Percentiles rank a stretch among this genome's conserved stretches.
Evolutionary conservation across 2,329 filamentous ascomycete species (phyloP).

Genomic region (Nothomitra cinnamomea): DNA sequence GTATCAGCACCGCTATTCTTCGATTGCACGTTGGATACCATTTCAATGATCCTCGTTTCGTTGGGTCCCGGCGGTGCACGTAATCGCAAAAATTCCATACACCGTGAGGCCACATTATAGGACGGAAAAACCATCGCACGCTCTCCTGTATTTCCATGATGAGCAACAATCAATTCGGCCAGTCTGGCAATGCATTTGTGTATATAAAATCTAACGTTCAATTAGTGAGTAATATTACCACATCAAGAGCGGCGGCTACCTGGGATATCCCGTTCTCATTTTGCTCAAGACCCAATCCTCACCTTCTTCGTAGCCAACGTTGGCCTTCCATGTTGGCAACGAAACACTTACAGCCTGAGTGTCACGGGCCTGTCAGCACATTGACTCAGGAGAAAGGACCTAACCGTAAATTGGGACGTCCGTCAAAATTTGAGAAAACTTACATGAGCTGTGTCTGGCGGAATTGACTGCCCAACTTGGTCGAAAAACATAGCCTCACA

Average conservation of each 20-base stretch:
- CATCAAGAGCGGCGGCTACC: slow-evolving; percentile 29
- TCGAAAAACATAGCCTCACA: slow-evolving; percentile 11
- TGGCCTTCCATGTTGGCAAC: slow-evolving; percentile 79
- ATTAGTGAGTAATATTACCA: not conserved
- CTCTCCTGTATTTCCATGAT: slow-evolving; percentile 43
- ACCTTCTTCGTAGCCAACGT: slow-evolving; percentile 87
- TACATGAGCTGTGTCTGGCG: slow-evolving; percentile 63
- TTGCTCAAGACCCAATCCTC: slow-evolving; percentile 68
- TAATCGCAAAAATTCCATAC: slow-evolving; percentile 51
- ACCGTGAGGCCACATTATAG: slow-evolving; percentile 48
- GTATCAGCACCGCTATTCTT: not conserved
- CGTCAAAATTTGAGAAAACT: slow-evolving; percentile 21
- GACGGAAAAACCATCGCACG: slow-evolving; percentile 76
- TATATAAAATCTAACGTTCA: slow-evolving; percentile 59
- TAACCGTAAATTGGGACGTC: not conserved
- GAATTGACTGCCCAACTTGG: slow-evolving; percentile 53
- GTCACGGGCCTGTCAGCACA: slow-evolving; percentile 3
- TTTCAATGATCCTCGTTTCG: slow-evolving; percentile 40
- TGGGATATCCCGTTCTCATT: slow-evolving; percentile 83
- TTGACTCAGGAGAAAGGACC: not conserved
- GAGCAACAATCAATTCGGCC: slow-evolving; percentile 46
- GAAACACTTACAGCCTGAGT: slow-evolving; percentile 84
- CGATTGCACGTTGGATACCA: slow-evolving; percentile 37
- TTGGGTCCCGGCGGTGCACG: slow-evolving; percentile 35
- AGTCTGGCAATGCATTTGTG: slow-evolving; percentile 68